These are phyloP conservation scores for Collybia mongolica DNA, from an alignment of 768 basidiomycete genomes.

Conservation along the genomic window DNA sequence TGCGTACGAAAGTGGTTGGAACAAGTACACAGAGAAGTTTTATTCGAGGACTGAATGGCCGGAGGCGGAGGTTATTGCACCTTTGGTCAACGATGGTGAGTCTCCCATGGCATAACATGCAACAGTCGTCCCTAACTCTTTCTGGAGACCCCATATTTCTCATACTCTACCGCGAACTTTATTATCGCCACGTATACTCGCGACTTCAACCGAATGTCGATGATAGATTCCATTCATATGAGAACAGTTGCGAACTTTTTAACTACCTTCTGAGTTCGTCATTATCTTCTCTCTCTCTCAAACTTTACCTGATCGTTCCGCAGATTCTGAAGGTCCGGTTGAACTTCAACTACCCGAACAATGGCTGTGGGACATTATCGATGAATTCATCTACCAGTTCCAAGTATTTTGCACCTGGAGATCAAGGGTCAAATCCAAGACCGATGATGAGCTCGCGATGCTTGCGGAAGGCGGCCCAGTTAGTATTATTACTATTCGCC, in stretches of 20 bases:
- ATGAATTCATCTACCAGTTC: conserved; percentile 98
- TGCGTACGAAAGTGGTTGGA: conserved; percentile 97
- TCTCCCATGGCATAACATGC: conserved; percentile 1
- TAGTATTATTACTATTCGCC: conserved; percentile 21
- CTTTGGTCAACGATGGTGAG: conserved; percentile 89
- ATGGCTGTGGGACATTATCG: conserved; percentile 98
- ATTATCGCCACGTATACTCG: conserved; percentile 95
- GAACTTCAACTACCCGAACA: conserved; percentile 93
- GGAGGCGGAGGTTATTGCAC: conserved; percentile 93
- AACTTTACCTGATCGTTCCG: neutral
- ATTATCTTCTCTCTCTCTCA: neutral
- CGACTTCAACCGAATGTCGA: conserved; percentile 93
- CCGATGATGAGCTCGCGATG: conserved; percentile 85
- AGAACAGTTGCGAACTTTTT: conserved; percentile 98
- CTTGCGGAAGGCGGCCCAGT: conserved; percentile 73
- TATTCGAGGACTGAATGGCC: conserved; percentile 96
- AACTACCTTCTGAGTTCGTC: conserved; percentile 90
- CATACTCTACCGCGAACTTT: conserved; percentile 94
- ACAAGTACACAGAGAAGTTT: conserved; percentile 93
- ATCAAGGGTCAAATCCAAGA: conserved; percentile 79
- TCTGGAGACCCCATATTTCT: conserved; percentile 86
- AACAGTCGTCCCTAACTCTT: neutral
- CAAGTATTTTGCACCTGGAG: conserved; percentile 95
- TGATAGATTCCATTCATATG: conserved; percentile 96
- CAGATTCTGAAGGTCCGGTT: conserved; percentile 94